Conservation (phyloP, 2,329 filamentous ascomycete species). For the Ophiostoma sp. region DNA sequence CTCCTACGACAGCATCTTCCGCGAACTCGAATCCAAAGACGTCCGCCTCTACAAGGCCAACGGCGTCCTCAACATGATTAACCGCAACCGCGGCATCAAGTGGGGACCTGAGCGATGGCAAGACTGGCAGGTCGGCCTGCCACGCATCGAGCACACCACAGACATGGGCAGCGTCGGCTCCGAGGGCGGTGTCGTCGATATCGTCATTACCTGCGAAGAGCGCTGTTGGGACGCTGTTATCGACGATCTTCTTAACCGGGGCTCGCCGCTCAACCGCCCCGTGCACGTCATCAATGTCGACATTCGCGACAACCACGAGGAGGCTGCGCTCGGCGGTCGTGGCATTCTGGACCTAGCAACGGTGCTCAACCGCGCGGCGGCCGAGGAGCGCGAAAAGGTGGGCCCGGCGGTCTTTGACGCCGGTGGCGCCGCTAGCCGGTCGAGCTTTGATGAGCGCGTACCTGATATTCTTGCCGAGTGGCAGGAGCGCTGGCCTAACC, state of each 20-base stretch:
- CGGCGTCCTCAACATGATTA: slow-evolving; percentile 92
- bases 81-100: slow-evolving; percentile 87
- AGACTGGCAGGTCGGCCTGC: slow-evolving; percentile 89
- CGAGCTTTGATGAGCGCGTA: slow-evolving; percentile 87
- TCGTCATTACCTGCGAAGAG: slow-evolving; percentile 97
- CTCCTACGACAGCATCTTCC: slow-evolving; percentile 92
- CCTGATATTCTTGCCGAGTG: slow-evolving; percentile 88
- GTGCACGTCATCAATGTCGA: slow-evolving; percentile 99
- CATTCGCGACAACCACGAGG: slow-evolving; percentile 97
- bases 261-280: slow-evolving; percentile 81
- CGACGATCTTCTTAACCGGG: slow-evolving; percentile 85
- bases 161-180: slow-evolving; percentile 79
- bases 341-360: slow-evolving; percentile 91
- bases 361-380: slow-evolving; percentile 76
- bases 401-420: slow-evolving; percentile 68
- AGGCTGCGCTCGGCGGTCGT: slow-evolving; percentile 84
- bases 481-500: slow-evolving; percentile 91
- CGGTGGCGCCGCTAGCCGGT: slow-evolving; percentile 65
- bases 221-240: slow-evolving; percentile 97
- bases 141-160: slow-evolving; percentile 71
- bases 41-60: slow-evolving; percentile 85
- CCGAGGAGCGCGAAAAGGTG: slow-evolving; percentile 69
- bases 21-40: slow-evolving; percentile 85
- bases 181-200: slow-evolving; percentile 85
- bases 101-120: slow-evolving; percentile 97